Evolutionary conservation across 441 rosid species (phyloP), one percentile per base, ranked within the genome.

Genomic region (Eruca vesicaria): DNA sequence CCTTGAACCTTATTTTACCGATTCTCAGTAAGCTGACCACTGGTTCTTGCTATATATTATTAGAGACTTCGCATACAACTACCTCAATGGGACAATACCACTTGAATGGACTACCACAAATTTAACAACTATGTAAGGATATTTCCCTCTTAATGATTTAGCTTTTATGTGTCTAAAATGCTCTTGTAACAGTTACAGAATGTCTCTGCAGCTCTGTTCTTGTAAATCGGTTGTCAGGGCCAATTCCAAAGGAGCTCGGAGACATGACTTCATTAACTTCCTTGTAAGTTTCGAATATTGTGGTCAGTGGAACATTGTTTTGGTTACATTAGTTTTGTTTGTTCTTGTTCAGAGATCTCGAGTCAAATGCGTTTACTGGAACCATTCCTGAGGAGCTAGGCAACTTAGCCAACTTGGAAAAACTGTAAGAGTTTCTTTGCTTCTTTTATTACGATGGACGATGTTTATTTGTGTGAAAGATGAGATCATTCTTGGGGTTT

Each of bases 201-300:
- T 69, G 67, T 62, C 71, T 66, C 38, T 31, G 84, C 90, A 94
- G 99, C 45, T 82, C 93, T 79, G 38, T 92, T 62, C 82, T 86
- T n/a, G 99, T 85, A 52, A 92, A 95, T 67, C 90, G 91, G 36
- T 74, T 95, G 79, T 88, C 92, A 28, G 99, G 98, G 80, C 83
- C 84, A 77, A 85, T 95, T 74, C 98, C 99, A 3, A 83, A 81
- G 74, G 83, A 82, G 71, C 63, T 92, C 79, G 94, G 85, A 73
- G 83, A 87, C 73, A 68, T 93, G 60, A 79, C 86, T 53, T 69
- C 87, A 80, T 86, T 95, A 72, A 83, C 80, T 10, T 83, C 81
- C 80, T 75, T 95, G 99, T 95, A 87, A 38, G 93, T 85, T 78
- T 55, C 11, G 31, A 66, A 59, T 63, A 52, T 74, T 4, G 5